Percentiles rank a stretch among this genome's conserved stretches.
phyloP scores from a whole-genome alignment of 2,329 filamentous ascomycete species.

The Mycosphaerella arachidis region DNA sequence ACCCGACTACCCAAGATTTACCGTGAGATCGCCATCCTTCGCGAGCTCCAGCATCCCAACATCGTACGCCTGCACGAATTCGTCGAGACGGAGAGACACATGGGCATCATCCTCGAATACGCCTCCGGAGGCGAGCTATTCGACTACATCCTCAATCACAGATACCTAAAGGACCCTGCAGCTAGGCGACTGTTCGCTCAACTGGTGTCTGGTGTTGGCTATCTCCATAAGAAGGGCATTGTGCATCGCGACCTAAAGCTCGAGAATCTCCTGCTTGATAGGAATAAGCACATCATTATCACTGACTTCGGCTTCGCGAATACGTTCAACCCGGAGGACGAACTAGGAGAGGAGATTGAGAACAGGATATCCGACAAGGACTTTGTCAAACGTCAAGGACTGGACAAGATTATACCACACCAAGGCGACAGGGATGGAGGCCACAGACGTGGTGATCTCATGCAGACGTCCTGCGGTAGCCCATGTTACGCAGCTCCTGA shows the following conservation, averaged over 20 bases:
- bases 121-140: conserved; percentile 96
- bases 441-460: conserved; percentile 81
- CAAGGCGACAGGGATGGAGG: conserved; percentile 50
- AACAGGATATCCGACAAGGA: conserved; percentile 81
- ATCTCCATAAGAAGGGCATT: conserved; percentile 97
- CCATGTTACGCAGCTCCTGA: conserved; percentile 97
- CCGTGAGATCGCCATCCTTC: conserved; percentile 88
- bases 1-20: conserved; percentile 93
- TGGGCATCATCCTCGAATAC: conserved; percentile 97
- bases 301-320: conserved; percentile 99
- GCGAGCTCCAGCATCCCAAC: conserved; percentile 85
- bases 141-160: conserved; percentile 95
- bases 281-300: conserved; percentile 98
- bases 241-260: conserved; percentile 96
- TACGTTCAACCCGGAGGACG: conserved; percentile 85
- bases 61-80: conserved; percentile 97
- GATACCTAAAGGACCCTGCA: conserved; percentile 90
- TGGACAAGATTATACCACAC: conserved; percentile 67
- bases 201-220: conserved; percentile 91
- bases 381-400: conserved; percentile 77
- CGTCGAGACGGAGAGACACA: conserved; percentile 95
- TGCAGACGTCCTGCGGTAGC: conserved; percentile 98
- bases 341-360: conserved; percentile 86
- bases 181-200: conserved; percentile 91
- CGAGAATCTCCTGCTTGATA: conserved; percentile 89